Evolutionary conservation across 768 basidiomycete species (phyloP), one percentile per base, ranked within the genome.

Genomic region (Hygrophorus pudorinus): DNA sequence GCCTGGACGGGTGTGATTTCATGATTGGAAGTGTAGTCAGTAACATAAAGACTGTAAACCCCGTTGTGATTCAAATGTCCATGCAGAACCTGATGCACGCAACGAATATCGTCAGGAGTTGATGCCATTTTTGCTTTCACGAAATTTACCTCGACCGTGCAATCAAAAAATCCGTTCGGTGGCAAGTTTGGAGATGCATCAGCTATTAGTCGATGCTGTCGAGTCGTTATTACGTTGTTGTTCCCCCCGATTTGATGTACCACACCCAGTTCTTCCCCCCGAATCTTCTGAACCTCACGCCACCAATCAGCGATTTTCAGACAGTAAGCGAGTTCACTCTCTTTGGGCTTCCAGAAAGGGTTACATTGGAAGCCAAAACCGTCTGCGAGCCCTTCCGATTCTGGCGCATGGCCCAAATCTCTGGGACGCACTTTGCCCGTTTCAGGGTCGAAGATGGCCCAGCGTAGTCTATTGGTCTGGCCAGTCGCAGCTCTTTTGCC

Each of bases 11-110:
- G 53, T 3, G 44, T 45, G 34, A 67, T 52, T 5, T 50, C 47
- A 4, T 59, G 38, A 43, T 75, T 76, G 33, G 48, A 51, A 5
- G 81, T 79, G 53, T 81, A 83, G 51, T 85, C 82, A 1, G 82
- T 83, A 41, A 81, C 78, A 55, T 75, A 81, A 10, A 84, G 47
- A 24, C 59, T 68, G 46, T 69, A 66, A 2, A 70, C 61, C 5
- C 51, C 58, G 29, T 61, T 58, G n/a, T 62, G 53, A 46, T 65
- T 71, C 38, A 48, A 17, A 39, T 70, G 64, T 7, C 62, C 68
- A 41, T 70, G 58, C 8, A 82, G 46, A 14, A 83, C 65, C 81
- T 83, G n/a, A n/a, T n/a, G n/a, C n/a, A n/a, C n/a, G 44, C 9
- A 29, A 20, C 12, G 33, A 17, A 48, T 31, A 13, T 17, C 18